Evolutionary conservation across 2,329 filamentous ascomycete species (phyloP).

Genomic region (Nemania bipapillata): DNA sequence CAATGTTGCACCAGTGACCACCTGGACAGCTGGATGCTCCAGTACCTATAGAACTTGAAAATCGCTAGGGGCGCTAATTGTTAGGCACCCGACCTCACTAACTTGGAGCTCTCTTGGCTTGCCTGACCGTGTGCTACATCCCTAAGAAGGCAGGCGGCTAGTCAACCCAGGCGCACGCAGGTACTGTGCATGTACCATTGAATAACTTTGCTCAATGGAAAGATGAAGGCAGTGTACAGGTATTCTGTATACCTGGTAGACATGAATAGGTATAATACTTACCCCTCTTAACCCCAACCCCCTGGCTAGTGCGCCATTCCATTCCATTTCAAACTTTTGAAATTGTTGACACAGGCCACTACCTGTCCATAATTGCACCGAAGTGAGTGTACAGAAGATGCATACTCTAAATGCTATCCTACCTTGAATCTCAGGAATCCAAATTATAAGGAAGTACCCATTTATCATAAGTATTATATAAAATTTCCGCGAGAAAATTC

Average conservation of each 20-base stretch:
- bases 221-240: too few relatives aligned
- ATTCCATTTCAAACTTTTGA: neutral
- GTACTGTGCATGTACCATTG: neutral
- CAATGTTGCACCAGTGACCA: slow-evolving; percentile 11
- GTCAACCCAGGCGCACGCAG: neutral
- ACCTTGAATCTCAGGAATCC: neutral
- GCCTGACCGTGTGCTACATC: neutral
- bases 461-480: neutral
- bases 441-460: neutral
- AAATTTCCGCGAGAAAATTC: too few relatives aligned
- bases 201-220: too few relatives aligned
- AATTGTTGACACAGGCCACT: neutral
- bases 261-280: neutral
- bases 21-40: slow-evolving; percentile 4
- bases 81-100: neutral
- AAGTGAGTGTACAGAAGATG: neutral
- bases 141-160: neutral
- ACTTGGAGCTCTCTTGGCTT: neutral
- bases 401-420: neutral
- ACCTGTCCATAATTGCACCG: neutral
- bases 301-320: neutral
- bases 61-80: neutral
- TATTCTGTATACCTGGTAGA: too few relatives aligned
- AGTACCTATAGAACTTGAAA: neutral
- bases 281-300: neutral